Conservation (phyloP, 2,329 filamentous ascomycete species). For the Aspergillus tamarii region DNA sequence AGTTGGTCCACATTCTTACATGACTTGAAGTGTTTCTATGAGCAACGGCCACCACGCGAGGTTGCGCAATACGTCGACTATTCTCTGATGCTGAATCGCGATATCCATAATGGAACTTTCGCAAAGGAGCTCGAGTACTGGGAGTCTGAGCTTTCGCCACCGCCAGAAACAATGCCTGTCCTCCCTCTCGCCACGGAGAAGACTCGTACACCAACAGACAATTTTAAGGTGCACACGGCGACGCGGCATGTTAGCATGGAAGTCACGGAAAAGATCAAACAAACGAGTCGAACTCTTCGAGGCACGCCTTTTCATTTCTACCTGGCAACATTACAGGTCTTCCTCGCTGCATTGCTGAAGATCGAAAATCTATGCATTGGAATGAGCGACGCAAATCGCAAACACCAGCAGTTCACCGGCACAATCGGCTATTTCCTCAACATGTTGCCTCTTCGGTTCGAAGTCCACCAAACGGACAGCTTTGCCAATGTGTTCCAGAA, state of each 20-base stretch:
- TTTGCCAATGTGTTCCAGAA: conserved; percentile 1
- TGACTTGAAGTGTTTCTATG: not conserved
- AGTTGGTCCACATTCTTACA: not conserved
- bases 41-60: not conserved
- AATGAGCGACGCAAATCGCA: conserved; percentile 12
- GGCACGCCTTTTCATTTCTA: conserved; percentile 14
- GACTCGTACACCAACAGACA: not conserved
- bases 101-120: not conserved
- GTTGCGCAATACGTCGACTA: conserved; percentile 10
- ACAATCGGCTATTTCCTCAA: conserved; percentile 15
- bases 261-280: not conserved
- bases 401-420: not conserved
- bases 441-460: conserved; percentile 9
- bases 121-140: conserved; percentile 9
- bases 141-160: not conserved
- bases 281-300: not conserved
- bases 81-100: not conserved
- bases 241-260: not conserved
- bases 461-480: not conserved
- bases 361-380: conserved; percentile 11
- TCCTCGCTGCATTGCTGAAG: not conserved
- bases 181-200: conserved; percentile 2
- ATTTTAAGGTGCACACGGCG: not conserved
- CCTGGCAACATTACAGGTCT: conserved; percentile 1
- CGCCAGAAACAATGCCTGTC: conserved; percentile 5